Evolutionary conservation across 192 early-diverging fungal genomes (phyloP), one percentile per base, ranked within the genome.

Genomic region (Coemansia umbellata): DNA sequence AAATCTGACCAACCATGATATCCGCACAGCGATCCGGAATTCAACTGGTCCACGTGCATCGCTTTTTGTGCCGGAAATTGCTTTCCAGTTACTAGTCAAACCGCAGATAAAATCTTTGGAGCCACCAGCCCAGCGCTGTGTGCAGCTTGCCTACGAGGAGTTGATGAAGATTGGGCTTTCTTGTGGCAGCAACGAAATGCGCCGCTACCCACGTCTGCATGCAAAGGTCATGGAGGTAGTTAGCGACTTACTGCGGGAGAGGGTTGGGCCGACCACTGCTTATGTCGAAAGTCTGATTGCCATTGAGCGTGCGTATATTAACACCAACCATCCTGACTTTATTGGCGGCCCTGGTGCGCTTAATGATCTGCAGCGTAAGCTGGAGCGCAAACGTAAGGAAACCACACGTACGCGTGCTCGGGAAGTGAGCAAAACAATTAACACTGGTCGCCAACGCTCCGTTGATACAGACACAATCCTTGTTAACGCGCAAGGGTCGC

Each of bases 301-400:
- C 37, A 91, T 91, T 58, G 83, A 91, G 63, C 84, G 82, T 35
- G 84, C 87, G 0, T 91, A 91, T 53, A 87, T 91, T 60, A 91
- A 91, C 57, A 91, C 89, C 50, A 87, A 88, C 67, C 89, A 91
- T 50, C 86, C 87, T 0, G 89, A 91, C 58, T 91, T 91, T 66
- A 81, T 91, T 53, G 89, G 89, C 13, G 89, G 84, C 0, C 83
- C 81, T 0, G 84, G 83, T 11, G 87, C 89, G n/a, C 82, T 91
- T 69, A 79, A 70, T 18, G 81, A 82, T 21, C 55, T 91, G 37
- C 83, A 89, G 67, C 81, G 78, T 32, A 80, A 81, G 48, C 72
- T 80, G 10, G 82, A 84, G 56, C 84, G 81, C 69, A 83, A 83
- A 60, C 80, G 81, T 63, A 68, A 69, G 27, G 69, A 80, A 2